Evolutionary conservation across 306 rosid genomes (phyloP).

Genomic region (Begonia peltatifolia): DNA sequence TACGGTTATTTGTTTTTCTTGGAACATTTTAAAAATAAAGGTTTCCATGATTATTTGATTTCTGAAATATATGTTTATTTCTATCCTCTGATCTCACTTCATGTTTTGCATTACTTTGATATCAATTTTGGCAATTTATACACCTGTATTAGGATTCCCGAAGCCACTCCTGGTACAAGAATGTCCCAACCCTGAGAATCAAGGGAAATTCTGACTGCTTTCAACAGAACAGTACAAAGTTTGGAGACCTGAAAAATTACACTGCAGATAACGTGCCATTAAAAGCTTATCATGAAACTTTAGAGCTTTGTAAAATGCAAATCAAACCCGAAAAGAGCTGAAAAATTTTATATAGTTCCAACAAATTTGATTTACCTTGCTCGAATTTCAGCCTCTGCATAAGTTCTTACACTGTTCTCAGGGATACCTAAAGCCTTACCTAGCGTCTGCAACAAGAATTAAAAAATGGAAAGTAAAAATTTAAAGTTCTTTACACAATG

Average conservation of each 20-base stretch:
- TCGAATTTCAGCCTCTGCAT: constrained; percentile 92
- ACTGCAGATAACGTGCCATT: constrained; percentile 26
- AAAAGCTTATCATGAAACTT: not conserved
- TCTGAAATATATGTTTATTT: too few species aligned
- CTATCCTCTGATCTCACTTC: too few species aligned
- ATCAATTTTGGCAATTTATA: not conserved
- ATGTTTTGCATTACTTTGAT: too few species aligned
- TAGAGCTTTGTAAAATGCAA: too few species aligned
- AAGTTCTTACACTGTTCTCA: constrained; percentile 74
- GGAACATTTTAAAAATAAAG: too few species aligned
- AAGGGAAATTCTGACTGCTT: constrained; percentile 66
- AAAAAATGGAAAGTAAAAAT: constrained; percentile 5
- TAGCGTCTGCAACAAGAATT: constrained; percentile 28
- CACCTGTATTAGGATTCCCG: constrained; percentile 84
- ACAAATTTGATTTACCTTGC: constrained; percentile 45
- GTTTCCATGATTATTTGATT: too few species aligned
- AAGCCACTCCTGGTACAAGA: constrained; percentile 76
- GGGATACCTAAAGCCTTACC: constrained; percentile 89
- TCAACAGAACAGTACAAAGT: constrained; percentile 69
- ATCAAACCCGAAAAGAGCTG: too few species aligned
- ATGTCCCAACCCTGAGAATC: constrained; percentile 99
- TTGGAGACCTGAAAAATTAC: constrained; percentile 96
- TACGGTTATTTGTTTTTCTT: too few species aligned
- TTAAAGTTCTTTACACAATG: not conserved
- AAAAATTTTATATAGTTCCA: not conserved